phyloP scores from a whole-genome alignment of 2,329 filamentous ascomycete genomes.

The Albifimbria verrucaria region DNA sequence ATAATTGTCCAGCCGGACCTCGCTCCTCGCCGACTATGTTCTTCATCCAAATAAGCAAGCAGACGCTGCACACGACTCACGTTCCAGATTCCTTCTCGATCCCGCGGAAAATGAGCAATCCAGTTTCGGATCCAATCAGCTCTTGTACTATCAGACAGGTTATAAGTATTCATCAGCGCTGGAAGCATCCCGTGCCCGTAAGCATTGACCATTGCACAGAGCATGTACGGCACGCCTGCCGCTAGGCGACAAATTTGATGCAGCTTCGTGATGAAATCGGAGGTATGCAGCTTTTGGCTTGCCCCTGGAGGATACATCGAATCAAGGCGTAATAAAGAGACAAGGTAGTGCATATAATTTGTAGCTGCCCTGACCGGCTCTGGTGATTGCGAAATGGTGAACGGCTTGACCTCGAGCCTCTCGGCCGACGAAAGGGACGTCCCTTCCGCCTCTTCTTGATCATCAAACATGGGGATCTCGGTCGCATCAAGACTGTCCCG shows the following conservation, averaged over 20 bases:
- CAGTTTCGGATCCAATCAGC: slow-evolving; percentile 12
- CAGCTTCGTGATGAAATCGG: neutral
- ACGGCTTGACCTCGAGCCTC: neutral
- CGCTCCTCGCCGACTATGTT: slow-evolving; percentile 8
- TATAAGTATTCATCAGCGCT: slow-evolving; percentile 13
- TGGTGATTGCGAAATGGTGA: neutral
- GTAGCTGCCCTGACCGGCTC: slow-evolving; percentile 12
- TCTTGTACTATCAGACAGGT: slow-evolving; percentile 1
- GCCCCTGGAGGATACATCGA: slow-evolving; percentile 8
- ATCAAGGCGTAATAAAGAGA: slow-evolving; percentile 11
- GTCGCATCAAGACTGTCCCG: neutral
- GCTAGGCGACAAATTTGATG: slow-evolving; percentile 10
- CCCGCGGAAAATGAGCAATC: slow-evolving; percentile 7
- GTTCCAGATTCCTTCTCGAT: slow-evolving; percentile 15
- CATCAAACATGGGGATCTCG: slow-evolving; percentile 5
- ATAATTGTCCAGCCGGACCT: slow-evolving; percentile 10
- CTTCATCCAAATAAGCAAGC: slow-evolving; percentile 10
- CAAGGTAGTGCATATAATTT: slow-evolving; percentile 12
- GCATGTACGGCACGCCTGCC: slow-evolving; percentile 4
- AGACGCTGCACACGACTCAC: slow-evolving; percentile 10
- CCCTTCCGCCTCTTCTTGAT: neutral
- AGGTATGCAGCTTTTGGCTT: neutral
- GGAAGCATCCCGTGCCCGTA: slow-evolving; percentile 15
- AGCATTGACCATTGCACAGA: slow-evolving; percentile 11
- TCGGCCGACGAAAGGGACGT: neutral